Base-by-base conservation (phyloP, 2,329 filamentous ascomycete genomes). In the Cordyceps cateniannulata region DNA sequence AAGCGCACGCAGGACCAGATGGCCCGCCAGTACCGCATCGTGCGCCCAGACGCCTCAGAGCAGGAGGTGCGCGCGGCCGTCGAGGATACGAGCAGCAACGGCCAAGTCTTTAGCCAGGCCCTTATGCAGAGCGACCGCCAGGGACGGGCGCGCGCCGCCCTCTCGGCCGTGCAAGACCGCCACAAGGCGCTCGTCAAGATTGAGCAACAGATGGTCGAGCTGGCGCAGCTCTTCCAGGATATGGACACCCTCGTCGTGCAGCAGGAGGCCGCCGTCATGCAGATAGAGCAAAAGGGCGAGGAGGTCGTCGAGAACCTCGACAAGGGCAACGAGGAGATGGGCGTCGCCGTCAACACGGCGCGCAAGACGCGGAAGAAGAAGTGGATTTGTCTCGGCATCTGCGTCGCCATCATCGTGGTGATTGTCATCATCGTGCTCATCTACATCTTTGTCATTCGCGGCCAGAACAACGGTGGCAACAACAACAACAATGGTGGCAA, bases 161-260 rank as follows among this genome's bases (percentile, higher is more conserved):
- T 96, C 60, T 84, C 84, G 66, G 91, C 91, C 65, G 91, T 96
- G 40, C 84, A 89, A 73, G 85, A 90, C 69, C 89, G 95, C 66
- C 92, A 96, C 73, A 85, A 85, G 57, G 92, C 90, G 47, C 89
- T 99, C 66, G 85, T 92, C 75, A 93, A 96, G 81, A 96, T 98
- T 70, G 92, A 96, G 78, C 81, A 85, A 70, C 90, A 96, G 72
- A 90, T 98, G 84, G 85, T 90, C 12, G 90, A 96, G 75, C 81
- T 99, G 61, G 85, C 89, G 6, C 85, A 95, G 74, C 79, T 98
- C 59, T 96, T 97, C 84, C 85, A 92, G 71, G 89, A 97, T 67
- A 88, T 98, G 77, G 90, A 96, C 67, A 86, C 87, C 35, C 79
- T 96, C 54, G 87, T 98, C 63, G 82, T 92, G 40, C 87, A 96